Base-by-base conservation (phyloP, 768 basidiomycete genomes). In the Phaeotremella skinneri region DNA sequence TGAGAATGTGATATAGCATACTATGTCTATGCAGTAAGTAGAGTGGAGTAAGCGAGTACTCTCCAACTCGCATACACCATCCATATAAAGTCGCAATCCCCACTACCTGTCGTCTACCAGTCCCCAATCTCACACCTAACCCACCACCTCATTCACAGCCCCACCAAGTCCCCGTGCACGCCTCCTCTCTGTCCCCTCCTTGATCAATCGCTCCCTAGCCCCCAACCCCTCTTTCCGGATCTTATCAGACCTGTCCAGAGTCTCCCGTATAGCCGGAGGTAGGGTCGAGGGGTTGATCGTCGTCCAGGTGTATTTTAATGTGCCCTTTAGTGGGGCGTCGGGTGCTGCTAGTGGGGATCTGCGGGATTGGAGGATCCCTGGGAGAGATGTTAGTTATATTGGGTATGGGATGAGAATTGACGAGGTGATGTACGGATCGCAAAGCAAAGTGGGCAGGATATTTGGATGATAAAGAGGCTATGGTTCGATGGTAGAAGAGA, bases 241-340 rank as follows among this genome's bases (percentile, higher is more conserved):
- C 26, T 48, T 25, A 52, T 32, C 31, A 25, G 51, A 29, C 23
- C 23, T 6, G 11, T 53, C 39, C 42, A 59, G 45, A 43, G 45
- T 37, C 21, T 47, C 48, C 21, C 42, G 39, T 5, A 54, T 45
- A 5, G 27, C 30, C 5, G 16, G 14, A 17, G 61, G 56, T 17
- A 62, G 51, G 2, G 29, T 39, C 17, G 49, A 32, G 6, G 55
- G 56, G 27, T 57, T 50, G 4, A 58, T 50, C 26, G 31, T 9
- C 1, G 47, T 52, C 61, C 61, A 62, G 41, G 37, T 13, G 27
- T 27, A 21, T 45, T 45, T 45, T 45, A 13, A 21, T 7, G 13
- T 20, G 21, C 43, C 43, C 23, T 23, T 13, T 13, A 45, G 13
- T 7, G 13, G 11, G 7, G 43, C 6, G 43, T 13, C 21, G 11